These are phyloP conservation scores for Dipteronia sinensis DNA, from an alignment of 345 rosid species.

Conservation along the genomic window DNA sequence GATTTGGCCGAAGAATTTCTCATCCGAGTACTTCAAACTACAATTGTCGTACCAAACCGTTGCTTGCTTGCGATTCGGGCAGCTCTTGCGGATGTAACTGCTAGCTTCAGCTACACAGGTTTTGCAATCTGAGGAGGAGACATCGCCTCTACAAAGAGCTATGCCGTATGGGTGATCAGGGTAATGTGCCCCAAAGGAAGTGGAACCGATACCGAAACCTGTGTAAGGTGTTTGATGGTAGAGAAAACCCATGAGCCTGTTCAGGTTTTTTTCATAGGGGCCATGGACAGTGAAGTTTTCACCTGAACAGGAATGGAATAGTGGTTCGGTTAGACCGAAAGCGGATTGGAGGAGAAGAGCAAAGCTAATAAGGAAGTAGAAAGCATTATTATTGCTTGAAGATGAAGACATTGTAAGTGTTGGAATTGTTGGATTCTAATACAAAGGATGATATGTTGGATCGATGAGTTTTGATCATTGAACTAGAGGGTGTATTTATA, in stretches of 20 bases:
- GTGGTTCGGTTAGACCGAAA: conserved; percentile 26
- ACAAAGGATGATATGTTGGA: background rate
- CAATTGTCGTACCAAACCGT: conserved; percentile 65
- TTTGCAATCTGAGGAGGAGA: conserved; percentile 45
- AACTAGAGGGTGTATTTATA: background rate
- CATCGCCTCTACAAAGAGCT: conserved; percentile 69
- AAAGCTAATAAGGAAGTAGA: conserved; percentile 8
- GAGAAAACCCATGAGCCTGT: conserved; percentile 38
- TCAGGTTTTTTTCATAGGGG: conserved; percentile 47
- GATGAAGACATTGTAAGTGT: conserved; percentile 33
- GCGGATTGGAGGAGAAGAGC: conserved; percentile 27
- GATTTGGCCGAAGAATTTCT: conserved; percentile 53
- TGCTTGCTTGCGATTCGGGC: conserved; percentile 53
- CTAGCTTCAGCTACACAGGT: conserved; percentile 47
- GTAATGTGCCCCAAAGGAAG: conserved; percentile 23
- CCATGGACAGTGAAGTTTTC: conserved; percentile 42
- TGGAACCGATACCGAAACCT: conserved; percentile 46
- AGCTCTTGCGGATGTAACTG: conserved; percentile 43
- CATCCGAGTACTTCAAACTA: conserved; percentile 56
- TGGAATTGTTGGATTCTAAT: background rate
- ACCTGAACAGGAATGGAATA: conserved; percentile 50
- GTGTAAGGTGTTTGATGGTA: conserved; percentile 41
- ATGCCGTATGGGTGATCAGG: conserved; percentile 51
- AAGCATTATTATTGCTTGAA: background rate
- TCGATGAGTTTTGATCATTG: background rate